phyloP scores from a whole-genome alignment of 352 stramenopile species.

The Phytophthora kernoviae region DNA sequence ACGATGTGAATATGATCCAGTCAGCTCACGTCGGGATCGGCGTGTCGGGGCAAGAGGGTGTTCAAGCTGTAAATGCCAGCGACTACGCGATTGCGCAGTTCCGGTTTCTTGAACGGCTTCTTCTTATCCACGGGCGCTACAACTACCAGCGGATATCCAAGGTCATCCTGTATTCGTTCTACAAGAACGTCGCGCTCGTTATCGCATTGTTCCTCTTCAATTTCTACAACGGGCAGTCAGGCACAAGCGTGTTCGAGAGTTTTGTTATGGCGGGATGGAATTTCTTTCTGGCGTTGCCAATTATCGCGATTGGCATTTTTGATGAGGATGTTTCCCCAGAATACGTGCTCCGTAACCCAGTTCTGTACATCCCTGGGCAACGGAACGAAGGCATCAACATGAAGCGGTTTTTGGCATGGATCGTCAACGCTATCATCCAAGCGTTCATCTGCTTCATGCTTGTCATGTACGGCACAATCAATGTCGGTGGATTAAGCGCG shows the following conservation, averaged over 20 bases:
- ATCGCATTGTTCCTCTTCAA: slow-evolving; percentile 81
- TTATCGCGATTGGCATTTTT: slow-evolving; percentile 86
- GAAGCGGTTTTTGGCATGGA: slow-evolving; percentile 59
- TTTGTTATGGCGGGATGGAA: slow-evolving; percentile 85
- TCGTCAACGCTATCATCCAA: slow-evolving; percentile 69
- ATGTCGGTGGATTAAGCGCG: slow-evolving; percentile 40
- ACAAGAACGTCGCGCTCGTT: slow-evolving; percentile 81
- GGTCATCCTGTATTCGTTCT: slow-evolving; percentile 91
- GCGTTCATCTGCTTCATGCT: slow-evolving; percentile 70
- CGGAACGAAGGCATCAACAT: slow-evolving; percentile 75
- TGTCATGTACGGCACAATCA: slow-evolving; percentile 43
- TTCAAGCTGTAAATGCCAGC: slow-evolving; percentile 91
- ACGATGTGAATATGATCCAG: slow-evolving; percentile 97
- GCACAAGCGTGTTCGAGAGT: slow-evolving; percentile 84
- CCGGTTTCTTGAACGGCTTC: slow-evolving; percentile 92
- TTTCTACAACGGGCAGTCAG: slow-evolving; percentile 84
- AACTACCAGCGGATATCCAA: slow-evolving; percentile 96
- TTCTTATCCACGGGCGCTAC: slow-evolving; percentile 97
- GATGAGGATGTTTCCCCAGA: slow-evolving; percentile 75
- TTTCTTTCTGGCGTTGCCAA: slow-evolving; percentile 88
- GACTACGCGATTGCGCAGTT: slow-evolving; percentile 95
- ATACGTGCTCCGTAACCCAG: slow-evolving; percentile 62
- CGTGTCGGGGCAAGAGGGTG: slow-evolving; percentile 91
- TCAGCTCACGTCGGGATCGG: slow-evolving; percentile 93
- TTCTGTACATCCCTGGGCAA: slow-evolving; percentile 66